These are phyloP conservation scores for Triticum dicoccoides DNA, from an alignment of 176 grass and related monocot species.

Conservation along the genomic window DNA sequence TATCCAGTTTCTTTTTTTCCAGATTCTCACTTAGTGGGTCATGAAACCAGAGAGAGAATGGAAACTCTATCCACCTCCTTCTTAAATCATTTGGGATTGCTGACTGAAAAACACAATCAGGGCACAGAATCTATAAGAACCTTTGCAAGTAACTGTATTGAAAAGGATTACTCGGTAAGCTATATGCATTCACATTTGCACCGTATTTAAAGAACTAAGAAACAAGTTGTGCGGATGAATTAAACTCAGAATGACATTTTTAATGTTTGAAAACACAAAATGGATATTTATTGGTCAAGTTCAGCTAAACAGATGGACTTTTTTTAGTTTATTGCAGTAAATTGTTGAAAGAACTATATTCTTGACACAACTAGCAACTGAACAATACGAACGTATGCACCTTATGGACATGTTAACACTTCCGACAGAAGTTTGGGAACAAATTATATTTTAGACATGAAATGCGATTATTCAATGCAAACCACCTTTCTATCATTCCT, in stretches of 20 bases:
- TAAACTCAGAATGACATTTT: neutral
- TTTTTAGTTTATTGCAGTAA: neutral
- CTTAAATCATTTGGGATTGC: slow-evolving; percentile 32
- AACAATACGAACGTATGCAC: neutral
- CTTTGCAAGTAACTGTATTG: slow-evolving; percentile 41
- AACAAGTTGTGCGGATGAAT: neutral
- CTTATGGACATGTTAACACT: slow-evolving; percentile 20
- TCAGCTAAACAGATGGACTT: neutral
- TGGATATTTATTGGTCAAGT: neutral
- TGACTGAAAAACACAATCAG: slow-evolving; percentile 48
- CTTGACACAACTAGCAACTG: neutral
- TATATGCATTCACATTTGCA: neutral
- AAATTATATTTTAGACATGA: neutral
- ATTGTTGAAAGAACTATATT: neutral
- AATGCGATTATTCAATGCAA: slow-evolving; percentile 14
- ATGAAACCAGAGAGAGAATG: slow-evolving; percentile 34
- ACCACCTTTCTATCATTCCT: neutral
- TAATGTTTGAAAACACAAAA: neutral
- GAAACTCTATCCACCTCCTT: slow-evolving; percentile 27
- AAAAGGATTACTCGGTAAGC: slow-evolving; percentile 68
- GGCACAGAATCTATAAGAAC: slow-evolving; percentile 41
- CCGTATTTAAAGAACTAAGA: neutral
- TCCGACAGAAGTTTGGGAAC: neutral
- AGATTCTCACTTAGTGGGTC: slow-evolving; percentile 55
- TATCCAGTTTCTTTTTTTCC: slow-evolving; percentile 24